Base-by-base conservation (phyloP, 345 rosid genomes). In the Abelmoschus esculentus region DNA sequence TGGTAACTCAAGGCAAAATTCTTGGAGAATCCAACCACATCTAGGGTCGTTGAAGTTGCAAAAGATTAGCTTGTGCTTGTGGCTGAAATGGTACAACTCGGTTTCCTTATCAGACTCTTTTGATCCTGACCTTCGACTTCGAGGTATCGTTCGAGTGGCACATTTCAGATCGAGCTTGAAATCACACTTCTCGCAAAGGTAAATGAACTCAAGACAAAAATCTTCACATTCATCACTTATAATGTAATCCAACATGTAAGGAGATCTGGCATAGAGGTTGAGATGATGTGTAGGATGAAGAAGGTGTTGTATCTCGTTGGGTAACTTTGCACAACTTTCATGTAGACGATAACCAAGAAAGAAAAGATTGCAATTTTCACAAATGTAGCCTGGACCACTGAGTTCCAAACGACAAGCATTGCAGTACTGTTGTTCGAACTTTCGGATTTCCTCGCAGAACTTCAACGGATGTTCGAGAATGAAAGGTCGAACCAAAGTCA, bases 251-350 rank as follows among this genome's bases (percentile, higher is more conserved):
- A 10, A 1, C 44, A 40, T 40, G 46, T 42, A 42, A 0, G 3
- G 31, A 1, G 5, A 3, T 15, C 1, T 18, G 1, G 14, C 54
- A 14, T 28, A 66, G 56, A 66, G 69, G 19, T 52, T 11, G 47
- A 67, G 71, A 34, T 3, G 11, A 32, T 67, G 71, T 17, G 34
- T 29, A 8, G 71, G 13, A 40, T 67, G 71, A 67, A 52, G 71
- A 50, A 17, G 60, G 71, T 67, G 60, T 1, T 17, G n/a, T 5
- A 67, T 67, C 47, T 67, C 31, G 4, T 32, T 1, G 3, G 71
- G 71, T 15, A 67, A 53, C 31, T 52, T 10, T 8, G 17, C 28
- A 31, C 71, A 66, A 10, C 29, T 50, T 66, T 50, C 70, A 15
- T 66, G 58, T 8, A 66, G 58, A 22, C 7, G 10, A 49, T 59